Conservation (phyloP, 1,139 yeast species). For the Geotrichum restrictum region DNA sequence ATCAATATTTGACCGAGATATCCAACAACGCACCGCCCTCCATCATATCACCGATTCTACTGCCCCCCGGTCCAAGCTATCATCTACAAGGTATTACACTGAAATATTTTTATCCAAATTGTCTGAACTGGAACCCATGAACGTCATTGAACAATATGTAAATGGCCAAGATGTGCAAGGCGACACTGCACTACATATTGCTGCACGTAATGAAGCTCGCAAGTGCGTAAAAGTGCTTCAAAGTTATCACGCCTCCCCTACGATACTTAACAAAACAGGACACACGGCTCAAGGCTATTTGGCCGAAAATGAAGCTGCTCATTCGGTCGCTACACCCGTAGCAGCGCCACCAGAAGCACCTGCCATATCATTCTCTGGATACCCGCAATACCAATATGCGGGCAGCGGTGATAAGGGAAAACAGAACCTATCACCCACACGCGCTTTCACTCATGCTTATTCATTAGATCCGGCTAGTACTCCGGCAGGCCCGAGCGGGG, state of each 20-base stretch:
- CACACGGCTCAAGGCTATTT: conserved; percentile 72
- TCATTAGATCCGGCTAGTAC: conserved; percentile 19
- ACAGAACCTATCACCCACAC: conserved; percentile 31
- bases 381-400: conserved; percentile 17
- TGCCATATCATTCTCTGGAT: conserved; percentile 15
- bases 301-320: conserved; percentile 43
- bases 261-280: conserved; percentile 67
- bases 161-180: conserved; percentile 81
- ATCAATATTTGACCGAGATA: conserved; percentile 63
- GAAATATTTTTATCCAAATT: conserved; percentile 72
- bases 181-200: conserved; percentile 81
- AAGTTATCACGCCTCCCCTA: conserved; percentile 67
- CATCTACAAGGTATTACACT: conserved; percentile 76
- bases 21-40: conserved; percentile 61
- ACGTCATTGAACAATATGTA: conserved; percentile 51
- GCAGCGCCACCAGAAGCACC: not conserved
- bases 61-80: conserved; percentile 55
- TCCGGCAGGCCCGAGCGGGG: conserved; percentile 10
- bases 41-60: conserved; percentile 78
- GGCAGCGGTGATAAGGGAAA: conserved; percentile 18
- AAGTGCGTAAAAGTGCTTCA: conserved; percentile 70
- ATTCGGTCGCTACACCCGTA: conserved; percentile 20
- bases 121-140: conserved; percentile 54
- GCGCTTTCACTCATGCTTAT: conserved; percentile 18
- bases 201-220: conserved; percentile 70